A percentile compares a stretch with the other conserved stretches of the same genome.
phyloP scores from a whole-genome alignment of 768 basidiomycete genomes.

The Mycena floridula region DNA sequence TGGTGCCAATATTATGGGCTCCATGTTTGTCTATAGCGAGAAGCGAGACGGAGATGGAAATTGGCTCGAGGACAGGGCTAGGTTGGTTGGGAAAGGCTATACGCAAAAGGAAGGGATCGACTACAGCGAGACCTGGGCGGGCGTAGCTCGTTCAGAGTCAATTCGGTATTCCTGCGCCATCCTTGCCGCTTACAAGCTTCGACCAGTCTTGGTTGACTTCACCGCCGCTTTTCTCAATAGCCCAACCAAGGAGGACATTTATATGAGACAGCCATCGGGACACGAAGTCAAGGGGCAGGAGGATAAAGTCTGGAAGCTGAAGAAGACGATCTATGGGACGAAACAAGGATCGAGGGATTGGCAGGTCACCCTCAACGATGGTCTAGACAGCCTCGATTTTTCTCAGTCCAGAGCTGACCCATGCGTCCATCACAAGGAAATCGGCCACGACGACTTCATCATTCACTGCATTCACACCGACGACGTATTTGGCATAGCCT shows the following conservation, averaged over 20 bases:
- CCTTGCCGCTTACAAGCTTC: slow-evolving; percentile 1
- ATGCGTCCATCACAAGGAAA: slow-evolving; percentile 6
- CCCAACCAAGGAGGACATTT: slow-evolving; percentile 14
- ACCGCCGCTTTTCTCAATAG: slow-evolving; percentile 18
- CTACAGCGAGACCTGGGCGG: slow-evolving; percentile 19
- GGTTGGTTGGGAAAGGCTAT: slow-evolving; percentile 22
- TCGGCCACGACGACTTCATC: slow-evolving; percentile 6
- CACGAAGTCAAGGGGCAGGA: slow-evolving; percentile 1
- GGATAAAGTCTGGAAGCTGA: not conserved
- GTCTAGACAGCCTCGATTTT: slow-evolving; percentile 4
- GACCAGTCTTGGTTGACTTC: slow-evolving; percentile 11
- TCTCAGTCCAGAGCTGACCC: slow-evolving; percentile 13
- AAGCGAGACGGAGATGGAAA: not conserved
- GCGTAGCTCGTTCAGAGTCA: slow-evolving; percentile 12
- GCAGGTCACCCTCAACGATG: slow-evolving; percentile 1
- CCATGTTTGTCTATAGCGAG: not conserved
- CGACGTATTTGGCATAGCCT: slow-evolving; percentile 10
- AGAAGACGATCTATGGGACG: not conserved
- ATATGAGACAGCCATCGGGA: slow-evolving; percentile 17
- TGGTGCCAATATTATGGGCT: not conserved
- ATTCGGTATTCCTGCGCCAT: slow-evolving; percentile 18
- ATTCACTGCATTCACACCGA: slow-evolving; percentile 12
- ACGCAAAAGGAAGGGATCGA: slow-evolving; percentile 29
- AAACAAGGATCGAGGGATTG: not conserved
- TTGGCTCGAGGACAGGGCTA: slow-evolving; percentile 23